phyloP scores from a whole-genome alignment of 345 rosid genomes.

The Durio zibethinus region DNA sequence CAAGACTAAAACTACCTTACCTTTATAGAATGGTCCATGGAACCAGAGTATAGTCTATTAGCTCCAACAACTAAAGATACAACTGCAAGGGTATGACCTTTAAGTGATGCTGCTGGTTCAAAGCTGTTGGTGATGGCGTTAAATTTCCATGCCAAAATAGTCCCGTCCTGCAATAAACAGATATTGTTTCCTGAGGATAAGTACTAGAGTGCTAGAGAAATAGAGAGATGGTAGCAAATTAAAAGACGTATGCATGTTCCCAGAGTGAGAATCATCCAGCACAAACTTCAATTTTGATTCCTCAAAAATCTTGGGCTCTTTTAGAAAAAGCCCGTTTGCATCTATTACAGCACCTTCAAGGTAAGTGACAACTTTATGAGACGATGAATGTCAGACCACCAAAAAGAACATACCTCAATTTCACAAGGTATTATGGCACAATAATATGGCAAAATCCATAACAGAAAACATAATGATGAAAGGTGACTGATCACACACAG shows the following conservation, averaged over 20 bases:
- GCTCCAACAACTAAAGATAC: conserved; percentile 88
- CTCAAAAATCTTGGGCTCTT: background rate
- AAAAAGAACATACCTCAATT: background rate
- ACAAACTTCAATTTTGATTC: conserved; percentile 3
- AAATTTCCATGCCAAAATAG: conserved; percentile 87
- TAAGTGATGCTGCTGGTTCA: conserved; percentile 81
- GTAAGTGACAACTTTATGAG: background rate
- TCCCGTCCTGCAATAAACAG: conserved; percentile 62
- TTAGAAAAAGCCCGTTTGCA: background rate
- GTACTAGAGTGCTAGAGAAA: background rate
- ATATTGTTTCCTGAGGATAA: background rate
- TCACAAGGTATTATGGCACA: background rate
- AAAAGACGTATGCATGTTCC: background rate
- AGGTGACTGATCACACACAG: background rate
- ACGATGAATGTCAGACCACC: background rate
- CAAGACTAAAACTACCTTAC: conserved; percentile 32
- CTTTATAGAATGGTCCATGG: conserved; percentile 86
- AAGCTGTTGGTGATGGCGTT: conserved; percentile 58
- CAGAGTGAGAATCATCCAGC: background rate
- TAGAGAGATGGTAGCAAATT: background rate
- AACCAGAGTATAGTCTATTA: conserved; percentile 88
- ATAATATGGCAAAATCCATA: background rate
- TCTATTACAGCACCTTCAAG: background rate
- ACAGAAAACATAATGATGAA: conserved; percentile 6
- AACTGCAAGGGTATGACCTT: conserved; percentile 69